Base-by-base conservation (phyloP, 306 rosid genomes). In the Ormosia emarginata region DNA sequence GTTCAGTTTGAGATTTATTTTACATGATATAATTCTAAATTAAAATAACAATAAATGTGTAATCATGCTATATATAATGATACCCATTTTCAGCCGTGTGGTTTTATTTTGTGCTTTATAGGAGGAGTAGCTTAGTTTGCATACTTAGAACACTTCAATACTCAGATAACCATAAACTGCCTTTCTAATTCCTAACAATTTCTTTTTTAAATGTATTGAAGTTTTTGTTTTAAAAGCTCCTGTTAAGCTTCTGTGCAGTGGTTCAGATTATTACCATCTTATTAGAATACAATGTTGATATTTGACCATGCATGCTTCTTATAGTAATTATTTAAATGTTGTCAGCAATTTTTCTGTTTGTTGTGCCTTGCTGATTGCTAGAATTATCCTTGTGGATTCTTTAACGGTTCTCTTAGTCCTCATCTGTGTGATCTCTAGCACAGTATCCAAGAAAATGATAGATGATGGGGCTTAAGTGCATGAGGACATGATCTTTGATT, bases 301-400 rank as follows among this genome's bases (percentile, higher is more conserved):
- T 18, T 71, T 83, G 81, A 79, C 53, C 44, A 65, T 1, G 9
- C 49, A 8, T 73, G 37, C 72, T 29, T 34, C 24, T 61, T 52
- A 9, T 63, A 68, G 46, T 52, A 71, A 17, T 72, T 78, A 15
- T 69, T 58, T 76, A 8, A 57, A 30, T 17, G 52, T 33, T 33
- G 2, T 3, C 8, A 18, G 56, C 9, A 41, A 52, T 24, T 34
- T 57, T 57, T 49, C 14, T 58, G 36, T 84, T 67, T 41, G 36
- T 61, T 76, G 34, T 78, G 65, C 34, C 69, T 65, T 78, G 24
- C 74, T 59, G 74, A 78, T 78, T 44, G 62, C 52, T 74, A 71
- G 49, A 52, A 33, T 41, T 75, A 33, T 79, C 59, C 10, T 63
- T 55, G 44, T 63, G 79, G 67, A 41, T 77, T 72, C 29, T 15